Percentiles rank a stretch among this genome's conserved stretches.
Conservation (phyloP, 2,329 filamentous ascomycete species). For the Clonostachys sp. region DNA sequence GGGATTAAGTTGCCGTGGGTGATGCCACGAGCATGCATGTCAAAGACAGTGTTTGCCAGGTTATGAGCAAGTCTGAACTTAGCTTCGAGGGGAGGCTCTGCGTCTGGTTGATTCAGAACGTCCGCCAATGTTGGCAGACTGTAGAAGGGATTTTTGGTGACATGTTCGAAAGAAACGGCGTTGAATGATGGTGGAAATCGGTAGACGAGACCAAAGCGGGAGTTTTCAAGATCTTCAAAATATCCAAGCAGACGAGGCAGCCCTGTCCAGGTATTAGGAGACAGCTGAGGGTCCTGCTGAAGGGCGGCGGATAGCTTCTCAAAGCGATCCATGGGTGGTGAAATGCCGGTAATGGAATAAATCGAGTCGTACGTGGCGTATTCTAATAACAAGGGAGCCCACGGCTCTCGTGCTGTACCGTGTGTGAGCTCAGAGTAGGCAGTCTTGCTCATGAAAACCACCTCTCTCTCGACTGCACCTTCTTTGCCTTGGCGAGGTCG, state of each 20-base stretch:
- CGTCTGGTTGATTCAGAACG: constrained; percentile 44
- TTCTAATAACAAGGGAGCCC: constrained; percentile 62
- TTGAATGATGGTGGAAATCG: constrained; percentile 65
- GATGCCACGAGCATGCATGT: constrained; percentile 65
- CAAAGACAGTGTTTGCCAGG: constrained; percentile 67
- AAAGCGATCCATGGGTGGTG: constrained; percentile 60
- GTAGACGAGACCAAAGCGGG: constrained; percentile 71
- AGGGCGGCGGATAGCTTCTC: constrained; percentile 58
- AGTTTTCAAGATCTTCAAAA: constrained; percentile 68
- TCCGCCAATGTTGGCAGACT: constrained; percentile 49
- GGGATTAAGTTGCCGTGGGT: constrained; percentile 67
- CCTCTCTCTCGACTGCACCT: constrained; percentile 34
- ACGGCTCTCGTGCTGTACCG: constrained; percentile 35
- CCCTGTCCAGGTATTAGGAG: constrained; percentile 55
- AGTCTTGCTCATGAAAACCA: constrained; percentile 44
- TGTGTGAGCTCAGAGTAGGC: constrained; percentile 44
- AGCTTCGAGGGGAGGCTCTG: constrained; percentile 66
- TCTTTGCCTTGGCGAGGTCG: constrained; percentile 7
- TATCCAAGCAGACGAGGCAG: constrained; percentile 61
- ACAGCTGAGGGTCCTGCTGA: constrained; percentile 46
- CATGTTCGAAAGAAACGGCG: constrained; percentile 46
- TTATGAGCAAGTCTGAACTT: constrained; percentile 74
- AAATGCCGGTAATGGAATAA: constrained; percentile 57
- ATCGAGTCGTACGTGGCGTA: constrained; percentile 63
- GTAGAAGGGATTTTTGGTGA: constrained; percentile 43